phyloP scores from a whole-genome alignment of 768 basidiomycete genomes.

The Pleurotus citrinopileatus region DNA sequence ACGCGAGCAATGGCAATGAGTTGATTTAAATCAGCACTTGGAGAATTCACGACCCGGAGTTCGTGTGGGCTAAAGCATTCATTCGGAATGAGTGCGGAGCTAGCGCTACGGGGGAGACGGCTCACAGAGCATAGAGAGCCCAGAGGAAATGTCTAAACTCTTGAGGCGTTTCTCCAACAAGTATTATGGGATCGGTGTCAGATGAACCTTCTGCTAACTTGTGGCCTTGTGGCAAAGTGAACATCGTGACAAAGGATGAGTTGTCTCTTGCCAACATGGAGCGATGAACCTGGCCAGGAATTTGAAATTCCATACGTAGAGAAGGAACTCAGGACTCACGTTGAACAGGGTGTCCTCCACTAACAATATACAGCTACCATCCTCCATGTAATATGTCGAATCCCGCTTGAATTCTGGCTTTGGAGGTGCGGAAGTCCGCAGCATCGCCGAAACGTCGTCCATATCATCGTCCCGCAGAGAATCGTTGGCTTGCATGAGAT shows the following conservation, averaged over 20 bases:
- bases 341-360: slow-evolving; percentile 69
- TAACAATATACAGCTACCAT: slow-evolving; percentile 66
- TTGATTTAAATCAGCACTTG: slow-evolving; percentile 47
- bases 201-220: slow-evolving; percentile 51
- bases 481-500: neutral
- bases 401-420: slow-evolving; percentile 33
- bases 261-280: slow-evolving; percentile 59
- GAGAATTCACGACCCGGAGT: slow-evolving; percentile 43
- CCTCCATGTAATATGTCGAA: slow-evolving; percentile 57
- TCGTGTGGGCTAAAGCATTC: slow-evolving; percentile 57
- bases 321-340: slow-evolving; percentile 31
- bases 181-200: slow-evolving; percentile 62
- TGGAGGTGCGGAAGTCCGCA: slow-evolving; percentile 7
- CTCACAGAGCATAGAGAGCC: slow-evolving; percentile 75
- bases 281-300: slow-evolving; percentile 50
- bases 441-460: slow-evolving; percentile 14
- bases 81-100: neutral
- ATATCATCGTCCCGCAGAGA: slow-evolving; percentile 1
- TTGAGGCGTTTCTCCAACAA: slow-evolving; percentile 57
- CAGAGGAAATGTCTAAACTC: slow-evolving; percentile 76
- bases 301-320: neutral
- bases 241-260: slow-evolving; percentile 65
- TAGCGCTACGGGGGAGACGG: neutral
- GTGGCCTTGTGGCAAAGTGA: slow-evolving; percentile 61
- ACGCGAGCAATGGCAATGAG: slow-evolving; percentile 64